Conservation (phyloP, 2,329 filamentous ascomycete genomes). For the Diaporthe citri region DNA sequence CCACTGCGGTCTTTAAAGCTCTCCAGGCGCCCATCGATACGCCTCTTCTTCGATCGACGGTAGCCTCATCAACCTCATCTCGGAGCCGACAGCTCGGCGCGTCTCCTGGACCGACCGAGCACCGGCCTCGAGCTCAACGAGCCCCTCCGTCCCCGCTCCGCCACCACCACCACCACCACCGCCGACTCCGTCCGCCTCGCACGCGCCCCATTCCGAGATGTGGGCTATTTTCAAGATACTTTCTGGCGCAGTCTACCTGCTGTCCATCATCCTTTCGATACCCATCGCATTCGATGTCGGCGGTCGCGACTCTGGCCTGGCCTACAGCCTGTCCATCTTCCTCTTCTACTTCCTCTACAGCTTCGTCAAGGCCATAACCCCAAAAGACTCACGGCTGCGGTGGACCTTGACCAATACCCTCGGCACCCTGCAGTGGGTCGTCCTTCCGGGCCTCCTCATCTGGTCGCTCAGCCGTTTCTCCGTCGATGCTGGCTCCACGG, state of each 20-base stretch:
- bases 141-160: background rate
- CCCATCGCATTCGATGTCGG: slow-evolving; percentile 98
- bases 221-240: slow-evolving; percentile 84
- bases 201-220: slow-evolving; percentile 64
- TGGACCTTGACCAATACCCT: slow-evolving; percentile 78
- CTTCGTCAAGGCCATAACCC: slow-evolving; percentile 81
- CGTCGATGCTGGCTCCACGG: slow-evolving; percentile 81
- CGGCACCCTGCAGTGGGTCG: slow-evolving; percentile 84
- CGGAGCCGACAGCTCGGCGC: slow-evolving; percentile 17
- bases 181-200: slow-evolving; percentile 43
- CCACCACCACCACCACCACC: background rate
- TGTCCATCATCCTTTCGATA: slow-evolving; percentile 94
- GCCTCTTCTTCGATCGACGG: background rate
- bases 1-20: background rate
- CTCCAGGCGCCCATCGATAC: background rate
- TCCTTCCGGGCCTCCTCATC: slow-evolving; percentile 88
- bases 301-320: slow-evolving; percentile 91
- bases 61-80: background rate
- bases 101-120: slow-evolving; percentile 17
- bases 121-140: slow-evolving; percentile 7
- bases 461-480: slow-evolving; percentile 97
- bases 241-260: slow-evolving; percentile 86
- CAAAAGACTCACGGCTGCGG: slow-evolving; percentile 81
- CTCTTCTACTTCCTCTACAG: slow-evolving; percentile 93
- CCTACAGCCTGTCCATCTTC: slow-evolving; percentile 91